Base-by-base conservation (phyloP, 768 basidiomycete genomes). In the Phallus indusiatus region DNA sequence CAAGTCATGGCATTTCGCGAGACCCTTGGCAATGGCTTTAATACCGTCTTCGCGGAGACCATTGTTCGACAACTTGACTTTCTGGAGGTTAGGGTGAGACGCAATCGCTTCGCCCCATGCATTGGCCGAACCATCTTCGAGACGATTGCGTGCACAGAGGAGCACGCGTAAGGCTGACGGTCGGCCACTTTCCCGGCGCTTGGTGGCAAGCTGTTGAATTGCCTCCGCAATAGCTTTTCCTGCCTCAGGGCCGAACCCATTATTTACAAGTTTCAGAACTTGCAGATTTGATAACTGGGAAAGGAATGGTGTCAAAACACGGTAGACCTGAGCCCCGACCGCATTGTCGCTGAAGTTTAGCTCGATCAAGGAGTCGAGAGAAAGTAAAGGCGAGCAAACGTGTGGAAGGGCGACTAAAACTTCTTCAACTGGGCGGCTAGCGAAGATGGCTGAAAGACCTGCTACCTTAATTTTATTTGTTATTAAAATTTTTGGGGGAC, bases 391-490 rank as follows among this genome's bases (percentile, higher is more conserved):
- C 66, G 91, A 83, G 70, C 94, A 96, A 64, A 99, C 81, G 36
- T 90, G 86, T 37, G 84, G 80, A 50, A 99, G 84, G 16, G 96
- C 92, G 60, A 74, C 79, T 5, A 95, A 96, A 68, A 99, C 98
- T 71, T 99, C 95, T 61, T 83, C 79, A 75, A 97, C 97, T 67
- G 96, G 81, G 63, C 95, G 90, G 56, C 94, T 91, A 1, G 95
- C 97, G 75, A 99, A 99, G 73, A 99, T 94, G 74, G 97, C 95
- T 33, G 92, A 88, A 64, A 97, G 90, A 75, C 98, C 86, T 64
- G 94, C 95, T 60, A 95, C 75, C 96, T 98, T 69, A 28, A 28
- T 28, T 24, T 33, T 14, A 33, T 36, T 42, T 50, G 50, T 47
- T 16, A 53, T 22, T 37, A 46, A n/a, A 37, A 33, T 36, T 28